phyloP scores from a whole-genome alignment of 163 green algal genomes.

The Scenedesmus sp. region DNA sequence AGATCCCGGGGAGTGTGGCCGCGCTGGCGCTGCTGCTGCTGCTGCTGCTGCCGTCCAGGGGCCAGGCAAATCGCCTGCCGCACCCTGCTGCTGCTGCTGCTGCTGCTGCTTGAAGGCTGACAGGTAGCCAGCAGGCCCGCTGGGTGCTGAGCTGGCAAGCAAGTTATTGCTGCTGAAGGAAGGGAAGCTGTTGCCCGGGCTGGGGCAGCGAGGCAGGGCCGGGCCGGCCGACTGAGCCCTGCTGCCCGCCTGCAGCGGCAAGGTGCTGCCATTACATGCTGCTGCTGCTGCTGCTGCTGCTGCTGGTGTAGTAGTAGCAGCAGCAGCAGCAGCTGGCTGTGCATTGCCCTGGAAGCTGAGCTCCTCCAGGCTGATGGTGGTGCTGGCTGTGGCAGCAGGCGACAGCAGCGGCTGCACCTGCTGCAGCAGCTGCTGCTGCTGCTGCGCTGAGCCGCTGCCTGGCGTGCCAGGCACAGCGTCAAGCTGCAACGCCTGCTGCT shows the following conservation, averaged over 20 bases:
- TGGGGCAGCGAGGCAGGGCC: background rate
- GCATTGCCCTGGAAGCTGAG: background rate
- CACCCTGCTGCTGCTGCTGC: background rate
- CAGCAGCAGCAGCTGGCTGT: background rate
- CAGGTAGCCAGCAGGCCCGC: background rate
- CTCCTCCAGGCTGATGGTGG: background rate
- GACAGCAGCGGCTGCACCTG: background rate
- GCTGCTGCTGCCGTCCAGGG: background rate
- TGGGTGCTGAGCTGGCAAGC: background rate
- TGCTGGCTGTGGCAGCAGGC: background rate
- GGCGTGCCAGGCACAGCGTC: background rate
- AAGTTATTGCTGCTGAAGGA: background rate
- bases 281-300: background rate
- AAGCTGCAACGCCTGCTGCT: slow-evolving; percentile 1
- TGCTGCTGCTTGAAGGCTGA: background rate
- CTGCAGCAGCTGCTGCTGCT: background rate
- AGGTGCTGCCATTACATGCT: background rate
- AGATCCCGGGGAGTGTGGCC: background rate
- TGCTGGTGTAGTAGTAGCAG: background rate
- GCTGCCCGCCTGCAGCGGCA: background rate
- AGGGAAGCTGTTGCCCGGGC: background rate
- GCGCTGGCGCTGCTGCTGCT: background rate
- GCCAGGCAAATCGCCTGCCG: background rate
- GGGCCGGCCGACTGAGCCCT: background rate
- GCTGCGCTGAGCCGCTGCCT: background rate